Evolutionary conservation across 2,329 filamentous ascomycete genomes (phyloP).

Genomic region (Colletotrichum tabaci): DNA sequence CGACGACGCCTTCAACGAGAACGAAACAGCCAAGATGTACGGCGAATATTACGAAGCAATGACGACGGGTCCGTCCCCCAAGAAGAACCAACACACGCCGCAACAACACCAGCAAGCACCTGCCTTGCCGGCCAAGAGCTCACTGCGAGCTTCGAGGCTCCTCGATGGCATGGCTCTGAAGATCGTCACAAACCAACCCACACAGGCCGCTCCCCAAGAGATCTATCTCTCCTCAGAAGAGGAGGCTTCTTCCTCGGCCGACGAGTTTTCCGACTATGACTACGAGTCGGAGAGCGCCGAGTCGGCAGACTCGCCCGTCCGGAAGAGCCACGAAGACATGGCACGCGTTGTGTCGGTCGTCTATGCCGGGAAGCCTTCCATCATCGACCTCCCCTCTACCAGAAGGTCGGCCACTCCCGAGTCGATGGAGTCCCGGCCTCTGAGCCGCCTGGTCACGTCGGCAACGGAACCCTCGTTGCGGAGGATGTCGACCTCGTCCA

Average conservation of each 20-base stretch:
- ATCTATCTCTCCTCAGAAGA: slow-evolving; percentile 77
- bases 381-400: slow-evolving; percentile 63
- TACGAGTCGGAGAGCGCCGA: slow-evolving; percentile 57
- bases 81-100: slow-evolving; percentile 38
- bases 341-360: slow-evolving; percentile 73
- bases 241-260: slow-evolving; percentile 74
- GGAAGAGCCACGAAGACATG: slow-evolving; percentile 67
- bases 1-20: slow-evolving; percentile 43
- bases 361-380: slow-evolving; percentile 71
- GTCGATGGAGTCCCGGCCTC: slow-evolving; percentile 52
- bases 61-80: slow-evolving; percentile 41
- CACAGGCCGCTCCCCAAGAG: slow-evolving; percentile 67
- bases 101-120: slow-evolving; percentile 51
- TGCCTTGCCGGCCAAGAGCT: slow-evolving; percentile 66
- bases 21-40: slow-evolving; percentile 43
- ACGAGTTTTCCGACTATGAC: slow-evolving; percentile 71
- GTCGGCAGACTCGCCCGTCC: slow-evolving; percentile 46
- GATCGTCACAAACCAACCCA: slow-evolving; percentile 48
- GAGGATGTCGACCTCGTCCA: slow-evolving; percentile 51
- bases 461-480: slow-evolving; percentile 51
- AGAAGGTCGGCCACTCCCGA: slow-evolving; percentile 61
- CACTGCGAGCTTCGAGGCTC: slow-evolving; percentile 63
- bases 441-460: slow-evolving; percentile 39
- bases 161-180: slow-evolving; percentile 55
- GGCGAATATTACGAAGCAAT: slow-evolving; percentile 44